Evolutionary conservation across 805 yeast species (phyloP).

Genomic region (Candida nonsorbophila): DNA sequence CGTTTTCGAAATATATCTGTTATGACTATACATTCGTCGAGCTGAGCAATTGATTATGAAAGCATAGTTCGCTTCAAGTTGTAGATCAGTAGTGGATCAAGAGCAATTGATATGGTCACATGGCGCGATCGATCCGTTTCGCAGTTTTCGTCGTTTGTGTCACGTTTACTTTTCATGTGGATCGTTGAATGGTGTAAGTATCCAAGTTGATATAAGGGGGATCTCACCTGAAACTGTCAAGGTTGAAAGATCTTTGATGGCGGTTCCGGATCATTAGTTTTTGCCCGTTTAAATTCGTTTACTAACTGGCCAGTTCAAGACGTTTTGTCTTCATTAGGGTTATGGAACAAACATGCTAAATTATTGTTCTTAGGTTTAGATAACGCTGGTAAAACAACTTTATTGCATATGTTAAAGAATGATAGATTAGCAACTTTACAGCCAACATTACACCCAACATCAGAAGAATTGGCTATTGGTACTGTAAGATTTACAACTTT

Average conservation of each 20-base stretch:
- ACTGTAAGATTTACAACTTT: conserved; percentile 95
- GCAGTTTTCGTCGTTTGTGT: too few relatives aligned
- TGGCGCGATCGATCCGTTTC: too few relatives aligned
- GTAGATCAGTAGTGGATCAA: too few relatives aligned
- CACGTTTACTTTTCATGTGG: too few relatives aligned
- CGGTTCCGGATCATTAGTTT: not conserved
- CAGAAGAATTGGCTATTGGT: conserved; percentile 96
- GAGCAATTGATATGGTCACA: too few relatives aligned
- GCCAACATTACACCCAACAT: conserved; percentile 98
- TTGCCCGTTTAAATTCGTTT: not conserved
- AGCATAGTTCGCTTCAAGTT: too few relatives aligned
- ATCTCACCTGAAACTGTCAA: not conserved
- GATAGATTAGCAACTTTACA: conserved; percentile 97
- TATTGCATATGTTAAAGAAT: conserved; percentile 55
- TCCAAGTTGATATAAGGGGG: not conserved
- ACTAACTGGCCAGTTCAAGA: conserved; percentile 31
- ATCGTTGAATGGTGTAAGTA: conserved; percentile 35
- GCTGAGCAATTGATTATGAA: too few relatives aligned
- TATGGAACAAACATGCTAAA: conserved; percentile 47
- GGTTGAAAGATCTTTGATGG: not conserved
- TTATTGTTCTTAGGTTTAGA: conserved; percentile 43
- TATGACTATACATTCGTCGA: too few relatives aligned
- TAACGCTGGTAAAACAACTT: conserved; percentile 44
- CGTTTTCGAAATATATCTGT: too few relatives aligned
- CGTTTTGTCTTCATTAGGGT: conserved; percentile 40